These are phyloP conservation scores for Epichloe aotearoae DNA, from an alignment of 2,329 filamentous ascomycete genomes.

Conservation along the genomic window DNA sequence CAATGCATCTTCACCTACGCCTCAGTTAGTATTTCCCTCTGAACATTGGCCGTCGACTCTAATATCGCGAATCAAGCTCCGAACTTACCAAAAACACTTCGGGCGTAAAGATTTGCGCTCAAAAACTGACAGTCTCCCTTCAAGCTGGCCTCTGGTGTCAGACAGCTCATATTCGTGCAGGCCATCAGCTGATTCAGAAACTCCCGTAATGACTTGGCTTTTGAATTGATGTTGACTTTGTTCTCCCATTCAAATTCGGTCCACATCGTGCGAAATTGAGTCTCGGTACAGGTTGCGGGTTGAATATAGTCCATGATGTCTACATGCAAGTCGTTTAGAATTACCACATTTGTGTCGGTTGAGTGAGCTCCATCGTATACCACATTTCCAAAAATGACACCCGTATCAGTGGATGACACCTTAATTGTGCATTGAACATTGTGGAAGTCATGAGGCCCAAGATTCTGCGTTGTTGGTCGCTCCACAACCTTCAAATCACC, in stretches of 20 bases:
- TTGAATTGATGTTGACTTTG: slow-evolving; percentile 99
- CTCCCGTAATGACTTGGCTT: slow-evolving; percentile 79
- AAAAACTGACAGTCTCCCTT: slow-evolving; percentile 97
- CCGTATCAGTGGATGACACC: slow-evolving; percentile 93
- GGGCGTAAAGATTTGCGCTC: slow-evolving; percentile 90
- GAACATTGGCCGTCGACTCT: background rate
- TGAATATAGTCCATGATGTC: slow-evolving; percentile 99
- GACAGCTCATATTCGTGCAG: slow-evolving; percentile 95
- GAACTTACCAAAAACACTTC: slow-evolving; percentile 90
- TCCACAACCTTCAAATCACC: slow-evolving; percentile 97
- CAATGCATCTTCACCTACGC: slow-evolving; percentile 87
- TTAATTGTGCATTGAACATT: slow-evolving; percentile 99
- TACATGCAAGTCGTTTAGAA: slow-evolving; percentile 93
- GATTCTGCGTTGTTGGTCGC: slow-evolving; percentile 87
- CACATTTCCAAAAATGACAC: slow-evolving; percentile 97
- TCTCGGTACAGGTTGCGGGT: slow-evolving; percentile 90
- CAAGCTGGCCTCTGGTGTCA: slow-evolving; percentile 90
- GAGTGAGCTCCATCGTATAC: slow-evolving; percentile 91
- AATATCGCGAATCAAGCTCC: background rate
- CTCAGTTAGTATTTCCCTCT: slow-evolving; percentile 11
- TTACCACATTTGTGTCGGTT: slow-evolving; percentile 91
- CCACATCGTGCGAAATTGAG: slow-evolving; percentile 99
- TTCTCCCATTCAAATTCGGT: slow-evolving; percentile 99
- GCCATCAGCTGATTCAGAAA: slow-evolving; percentile 95
- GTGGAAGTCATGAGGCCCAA: slow-evolving; percentile 90